Evolutionary conservation across 352 stramenopile species (phyloP).

Genomic region (Phytopythium oedochilum): DNA sequence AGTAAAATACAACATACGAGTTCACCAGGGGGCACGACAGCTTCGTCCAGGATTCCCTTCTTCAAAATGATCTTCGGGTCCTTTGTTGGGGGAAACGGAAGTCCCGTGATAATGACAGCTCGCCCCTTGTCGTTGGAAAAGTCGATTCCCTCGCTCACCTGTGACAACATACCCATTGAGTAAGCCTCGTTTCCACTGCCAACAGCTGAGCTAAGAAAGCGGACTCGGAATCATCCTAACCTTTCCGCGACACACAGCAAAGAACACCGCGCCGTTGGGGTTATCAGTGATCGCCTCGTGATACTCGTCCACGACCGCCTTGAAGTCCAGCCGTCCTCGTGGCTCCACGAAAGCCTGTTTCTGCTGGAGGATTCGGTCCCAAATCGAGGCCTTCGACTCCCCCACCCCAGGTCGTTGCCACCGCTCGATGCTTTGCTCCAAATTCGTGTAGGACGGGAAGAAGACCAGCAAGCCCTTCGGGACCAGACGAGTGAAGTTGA

Average conservation of each 20-base stretch:
- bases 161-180: background rate
- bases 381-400: constrained; percentile 59
- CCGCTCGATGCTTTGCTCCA: constrained; percentile 82
- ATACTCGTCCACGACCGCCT: constrained; percentile 75
- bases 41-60: constrained; percentile 93
- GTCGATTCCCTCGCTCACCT: constrained; percentile 98
- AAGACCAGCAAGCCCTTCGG: constrained; percentile 98
- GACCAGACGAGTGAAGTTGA: constrained; percentile 92
- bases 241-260: constrained; percentile 98
- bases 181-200: background rate
- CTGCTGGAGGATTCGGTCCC: constrained; percentile 68
- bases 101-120: constrained; percentile 97
- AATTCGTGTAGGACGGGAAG: constrained; percentile 98
- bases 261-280: constrained; percentile 91
- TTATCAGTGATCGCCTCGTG: constrained; percentile 67
- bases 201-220: background rate
- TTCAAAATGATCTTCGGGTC: constrained; percentile 98
- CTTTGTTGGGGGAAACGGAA: constrained; percentile 96
- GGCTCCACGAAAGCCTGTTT: constrained; percentile 82
- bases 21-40: constrained; percentile 46
- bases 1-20: constrained; percentile 25
- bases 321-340: constrained; percentile 68
- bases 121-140: constrained; percentile 98
- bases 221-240: constrained; percentile 13
- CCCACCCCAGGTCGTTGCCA: constrained; percentile 55